Percentiles rank a stretch among this genome's conserved stretches.
phyloP scores from a whole-genome alignment of 2,329 filamentous ascomycete genomes.

The Phialophora expanda region DNA sequence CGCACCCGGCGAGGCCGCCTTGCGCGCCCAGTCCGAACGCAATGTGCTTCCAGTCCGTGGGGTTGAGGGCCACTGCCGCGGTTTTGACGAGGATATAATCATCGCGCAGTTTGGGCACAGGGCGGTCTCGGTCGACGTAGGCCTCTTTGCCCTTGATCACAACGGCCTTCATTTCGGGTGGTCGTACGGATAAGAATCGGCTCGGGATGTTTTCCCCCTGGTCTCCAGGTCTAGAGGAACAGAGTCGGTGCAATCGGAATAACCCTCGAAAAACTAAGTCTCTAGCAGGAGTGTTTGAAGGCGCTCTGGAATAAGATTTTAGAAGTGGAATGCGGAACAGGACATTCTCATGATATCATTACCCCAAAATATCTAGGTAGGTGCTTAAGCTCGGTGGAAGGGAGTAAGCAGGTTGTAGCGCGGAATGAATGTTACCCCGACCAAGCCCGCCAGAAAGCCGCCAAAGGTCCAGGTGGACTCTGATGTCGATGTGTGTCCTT shows the following conservation, averaged over 20 bases:
- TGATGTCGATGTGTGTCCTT: neutral
- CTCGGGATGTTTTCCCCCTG: neutral
- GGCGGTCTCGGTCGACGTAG: constrained; percentile 42
- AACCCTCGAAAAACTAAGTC: neutral
- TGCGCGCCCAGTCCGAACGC: constrained; percentile 39
- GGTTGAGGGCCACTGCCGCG: constrained; percentile 48
- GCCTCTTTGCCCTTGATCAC: constrained; percentile 32
- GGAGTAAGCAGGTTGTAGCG: neutral
- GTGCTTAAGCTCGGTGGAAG: too few species aligned
- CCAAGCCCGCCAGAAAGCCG: neutral
- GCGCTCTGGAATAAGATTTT: neutral
- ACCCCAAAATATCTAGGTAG: constrained; percentile 10
- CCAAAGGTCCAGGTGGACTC: neutral
- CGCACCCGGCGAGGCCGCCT: constrained; percentile 49
- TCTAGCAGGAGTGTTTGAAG: neutral
- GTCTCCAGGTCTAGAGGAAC: neutral
- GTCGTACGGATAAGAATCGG: neutral
- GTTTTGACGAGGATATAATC: constrained; percentile 53
- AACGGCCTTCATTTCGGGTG: constrained; percentile 34
- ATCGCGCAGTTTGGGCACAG: constrained; percentile 32
- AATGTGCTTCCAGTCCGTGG: constrained; percentile 63
- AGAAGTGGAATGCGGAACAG: constrained; percentile 1
- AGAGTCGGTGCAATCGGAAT: neutral
- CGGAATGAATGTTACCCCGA: neutral
- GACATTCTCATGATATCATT: constrained; percentile 25